Evolutionary conservation across 2,329 filamentous ascomycete genomes (phyloP).

Genomic region (Diaporthe citrichinensis): DNA sequence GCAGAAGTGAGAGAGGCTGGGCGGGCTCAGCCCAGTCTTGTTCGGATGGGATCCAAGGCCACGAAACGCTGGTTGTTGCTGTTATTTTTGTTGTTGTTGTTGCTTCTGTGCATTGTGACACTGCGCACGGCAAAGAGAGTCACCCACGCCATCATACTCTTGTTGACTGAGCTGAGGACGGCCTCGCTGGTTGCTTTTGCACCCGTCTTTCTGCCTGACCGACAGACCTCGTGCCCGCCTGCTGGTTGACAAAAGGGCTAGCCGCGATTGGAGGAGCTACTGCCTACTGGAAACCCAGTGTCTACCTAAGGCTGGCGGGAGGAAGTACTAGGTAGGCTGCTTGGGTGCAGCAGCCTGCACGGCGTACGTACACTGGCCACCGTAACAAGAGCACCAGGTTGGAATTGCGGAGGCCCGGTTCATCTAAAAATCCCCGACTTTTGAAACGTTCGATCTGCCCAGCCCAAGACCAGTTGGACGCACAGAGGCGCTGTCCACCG

Average conservation of each 20-base stretch:
- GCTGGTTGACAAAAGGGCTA: slow-evolving; percentile 21
- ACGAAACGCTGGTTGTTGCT: neutral
- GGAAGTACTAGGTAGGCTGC: neutral
- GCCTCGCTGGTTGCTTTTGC: neutral
- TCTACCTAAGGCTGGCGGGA: neutral
- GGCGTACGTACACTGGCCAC: neutral
- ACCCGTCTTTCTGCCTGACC: neutral
- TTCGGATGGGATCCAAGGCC: neutral
- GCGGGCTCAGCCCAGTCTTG: neutral
- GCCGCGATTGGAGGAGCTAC: slow-evolving; percentile 24
- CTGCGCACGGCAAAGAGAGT: neutral
- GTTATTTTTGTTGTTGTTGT: neutral
- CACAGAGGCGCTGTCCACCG: slow-evolving; percentile 7
- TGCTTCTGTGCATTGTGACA: neutral
- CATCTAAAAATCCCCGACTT: slow-evolving; percentile 31
- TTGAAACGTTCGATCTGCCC: slow-evolving; percentile 30
- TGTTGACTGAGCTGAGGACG: neutral
- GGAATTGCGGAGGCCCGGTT: slow-evolving; percentile 23
- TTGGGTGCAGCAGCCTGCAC: neutral
- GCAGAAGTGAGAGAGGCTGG: neutral
- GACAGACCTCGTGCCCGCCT: neutral
- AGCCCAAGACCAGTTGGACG: slow-evolving; percentile 13
- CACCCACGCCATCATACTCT: neutral
- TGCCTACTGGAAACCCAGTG: neutral
- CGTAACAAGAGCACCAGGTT: neutral